Evolutionary conservation across 345 rosid species (phyloP), one percentile per base, ranked within the genome.

Genomic region (Eucalyptus camaldulensis): DNA sequence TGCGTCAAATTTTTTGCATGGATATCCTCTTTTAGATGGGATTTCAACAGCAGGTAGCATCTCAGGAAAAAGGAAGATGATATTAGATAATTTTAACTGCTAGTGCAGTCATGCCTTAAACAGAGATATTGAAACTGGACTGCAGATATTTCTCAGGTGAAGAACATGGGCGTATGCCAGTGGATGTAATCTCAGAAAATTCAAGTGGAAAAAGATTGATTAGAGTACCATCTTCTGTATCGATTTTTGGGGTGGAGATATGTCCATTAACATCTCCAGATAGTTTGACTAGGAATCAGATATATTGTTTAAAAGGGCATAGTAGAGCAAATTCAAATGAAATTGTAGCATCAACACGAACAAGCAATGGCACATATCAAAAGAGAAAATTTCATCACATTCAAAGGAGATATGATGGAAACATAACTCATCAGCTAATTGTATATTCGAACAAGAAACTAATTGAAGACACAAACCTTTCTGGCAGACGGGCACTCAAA

Each of bases 401-500:
- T 86, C 16, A 58, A 53, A 27, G 29, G 87, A 14, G 9, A 45
- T 29, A 24, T 21, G 67, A 31, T 31, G 87, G 87, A 86, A 53
- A n/a, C 44, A 86, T 33, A 31, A 53, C 14, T 53, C 45, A 86
- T 45, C 40, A 53, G n/a, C 67, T 31, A 86, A 86, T 86, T 31
- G 24, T 21, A 21, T 76, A 76, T 40, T 40, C 16, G 2, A 76
- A 76, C 43, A 76, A 76, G 29, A 76, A 76, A 76, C 47, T 22
- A 2, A 40, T 76, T 40, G 29, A 76, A 40, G 47, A 40, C 27
- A 40, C 93, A 90, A 92, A 97, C 99, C 99, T 98, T 93, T 97
- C 99, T 90, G 99, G 99, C 89, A 98, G 97, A 86, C 97, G 94
- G 88, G 98, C 95, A 90, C 94, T 94, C 89, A 96, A 95, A 89